phyloP scores from a whole-genome alignment of 2,329 filamentous ascomycete genomes.

The Alternaria solani region DNA sequence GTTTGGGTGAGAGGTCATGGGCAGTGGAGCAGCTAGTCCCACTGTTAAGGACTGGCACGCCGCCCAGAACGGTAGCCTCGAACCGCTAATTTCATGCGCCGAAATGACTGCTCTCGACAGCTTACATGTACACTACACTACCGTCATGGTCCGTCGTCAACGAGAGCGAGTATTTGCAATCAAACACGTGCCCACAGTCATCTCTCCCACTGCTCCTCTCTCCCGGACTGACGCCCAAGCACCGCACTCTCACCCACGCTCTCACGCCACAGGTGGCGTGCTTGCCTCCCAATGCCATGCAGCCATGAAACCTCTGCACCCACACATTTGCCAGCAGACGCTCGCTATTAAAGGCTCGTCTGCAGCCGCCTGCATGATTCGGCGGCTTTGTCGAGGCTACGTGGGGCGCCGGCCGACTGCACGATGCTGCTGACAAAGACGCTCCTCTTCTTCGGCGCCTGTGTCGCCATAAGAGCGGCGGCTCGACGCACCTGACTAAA shows the following conservation, averaged over 20 bases:
- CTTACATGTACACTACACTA: too few relatives aligned
- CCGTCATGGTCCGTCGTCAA: too few relatives aligned
- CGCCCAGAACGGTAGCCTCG: constrained; percentile 21
- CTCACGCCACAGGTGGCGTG: constrained; percentile 2
- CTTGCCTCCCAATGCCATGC: not conserved
- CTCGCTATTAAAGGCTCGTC: not conserved
- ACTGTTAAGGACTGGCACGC: constrained; percentile 8
- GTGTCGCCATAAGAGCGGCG: not conserved
- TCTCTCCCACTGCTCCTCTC: not conserved
- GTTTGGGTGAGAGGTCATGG: constrained; percentile 30
- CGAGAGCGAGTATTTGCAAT: too few relatives aligned
- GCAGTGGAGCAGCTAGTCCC: constrained; percentile 25
- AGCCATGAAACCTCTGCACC: constrained; percentile 1
- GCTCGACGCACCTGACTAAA: constrained; percentile 6
- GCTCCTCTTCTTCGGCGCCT: not conserved
- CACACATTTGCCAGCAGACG: constrained; percentile 1
- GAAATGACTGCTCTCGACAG: not conserved
- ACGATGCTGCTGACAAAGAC: constrained; percentile 18
- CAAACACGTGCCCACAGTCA: too few relatives aligned
- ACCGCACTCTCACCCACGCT: too few relatives aligned
- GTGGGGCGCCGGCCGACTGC: constrained; percentile 8
- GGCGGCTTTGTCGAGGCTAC: constrained; percentile 6
- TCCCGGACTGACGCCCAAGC: not conserved
- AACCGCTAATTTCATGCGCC: constrained; percentile 26
- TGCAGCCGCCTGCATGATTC: constrained; percentile 3